A percentile compares a stretch with the other conserved stretches of the same genome.
Evolutionary conservation across 495 filamentous ascomycete genomes (phyloP).

Genomic region (Ascodesmis nigricans): DNA sequence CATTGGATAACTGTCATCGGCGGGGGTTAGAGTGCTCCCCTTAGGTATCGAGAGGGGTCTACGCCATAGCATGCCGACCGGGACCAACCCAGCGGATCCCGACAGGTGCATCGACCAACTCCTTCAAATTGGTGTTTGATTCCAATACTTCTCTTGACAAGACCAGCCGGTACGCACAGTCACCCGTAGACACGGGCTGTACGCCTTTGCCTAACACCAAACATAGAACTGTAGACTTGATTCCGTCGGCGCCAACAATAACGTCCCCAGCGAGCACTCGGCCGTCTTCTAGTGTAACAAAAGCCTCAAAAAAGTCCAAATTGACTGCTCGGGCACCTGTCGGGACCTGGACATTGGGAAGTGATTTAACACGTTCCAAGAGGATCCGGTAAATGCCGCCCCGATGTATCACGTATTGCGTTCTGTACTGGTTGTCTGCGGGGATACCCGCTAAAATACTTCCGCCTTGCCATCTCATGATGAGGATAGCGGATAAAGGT

Average conservation of each 20-base stretch:
- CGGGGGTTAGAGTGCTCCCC: no score
- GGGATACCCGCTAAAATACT: slow-evolving; percentile 15
- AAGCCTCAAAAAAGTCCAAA: slow-evolving; percentile 29
- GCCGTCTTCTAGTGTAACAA: slow-evolving; percentile 33
- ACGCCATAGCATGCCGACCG: slow-evolving; percentile 63
- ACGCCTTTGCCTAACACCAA: slow-evolving; percentile 36
- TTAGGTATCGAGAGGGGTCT: no score
- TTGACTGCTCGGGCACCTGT: slow-evolving; percentile 34
- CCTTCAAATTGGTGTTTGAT: slow-evolving; percentile 42
- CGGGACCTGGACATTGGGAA: slow-evolving; percentile 55
- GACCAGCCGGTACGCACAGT: slow-evolving; percentile 76
- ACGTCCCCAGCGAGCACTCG: slow-evolving; percentile 42
- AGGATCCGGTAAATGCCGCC: slow-evolving; percentile 50
- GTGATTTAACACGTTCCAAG: slow-evolving; percentile 51
- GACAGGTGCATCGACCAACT: slow-evolving; percentile 40
- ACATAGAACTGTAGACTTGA: slow-evolving; percentile 42
- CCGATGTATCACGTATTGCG: slow-evolving; percentile 48
- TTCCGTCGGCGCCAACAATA: slow-evolving; percentile 49
- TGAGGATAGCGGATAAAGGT: slow-evolving; percentile 9
- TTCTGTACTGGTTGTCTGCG: slow-evolving; percentile 41
- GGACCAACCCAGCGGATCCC: slow-evolving; percentile 62
- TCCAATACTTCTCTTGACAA: slow-evolving; percentile 44
- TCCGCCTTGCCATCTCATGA: slow-evolving; percentile 31
- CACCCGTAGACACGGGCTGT: slow-evolving; percentile 45
- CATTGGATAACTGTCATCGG: no score